These are phyloP conservation scores for Nitzschia sp. DNA, from an alignment of 108 stramenopile species.

Conservation along the genomic window DNA sequence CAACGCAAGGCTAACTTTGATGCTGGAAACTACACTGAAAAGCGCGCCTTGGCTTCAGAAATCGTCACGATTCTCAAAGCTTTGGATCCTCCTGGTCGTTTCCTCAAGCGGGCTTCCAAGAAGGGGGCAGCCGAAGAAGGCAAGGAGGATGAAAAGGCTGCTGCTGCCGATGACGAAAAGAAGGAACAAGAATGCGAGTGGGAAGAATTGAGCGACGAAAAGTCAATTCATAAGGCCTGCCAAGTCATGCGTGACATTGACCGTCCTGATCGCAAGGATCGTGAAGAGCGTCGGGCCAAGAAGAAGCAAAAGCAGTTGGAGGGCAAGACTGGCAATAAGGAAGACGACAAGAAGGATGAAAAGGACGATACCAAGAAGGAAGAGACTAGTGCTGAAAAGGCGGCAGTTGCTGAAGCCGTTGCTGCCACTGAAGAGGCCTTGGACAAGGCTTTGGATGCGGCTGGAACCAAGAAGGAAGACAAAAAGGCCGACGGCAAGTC, in stretches of 20 bases:
- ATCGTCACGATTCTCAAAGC: constrained; percentile 68
- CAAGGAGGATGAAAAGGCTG: background rate
- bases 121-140: background rate
- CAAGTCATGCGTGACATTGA: constrained; percentile 80
- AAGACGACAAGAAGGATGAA: background rate
- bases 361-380: constrained; percentile 4
- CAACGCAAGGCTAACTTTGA: constrained; percentile 68
- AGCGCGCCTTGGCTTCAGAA: constrained; percentile 62
- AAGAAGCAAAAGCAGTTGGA: constrained; percentile 24
- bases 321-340: background rate
- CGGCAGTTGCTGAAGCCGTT: constrained; percentile 27
- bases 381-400: constrained; percentile 7
- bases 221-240: constrained; percentile 70
- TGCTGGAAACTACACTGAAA: constrained; percentile 62
- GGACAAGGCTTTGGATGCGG: constrained; percentile 32
- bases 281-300: constrained; percentile 33
- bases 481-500: background rate
- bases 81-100: constrained; percentile 83
- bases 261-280: constrained; percentile 52
- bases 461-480: background rate
- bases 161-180: background rate
- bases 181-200: constrained; percentile 44
- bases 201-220: constrained; percentile 67
- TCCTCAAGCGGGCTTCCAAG: constrained; percentile 48
- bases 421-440: constrained; percentile 31